These are phyloP conservation scores for Pezicula carpinea DNA, from an alignment of 2,329 filamentous ascomycete genomes.

Conservation along the genomic window DNA sequence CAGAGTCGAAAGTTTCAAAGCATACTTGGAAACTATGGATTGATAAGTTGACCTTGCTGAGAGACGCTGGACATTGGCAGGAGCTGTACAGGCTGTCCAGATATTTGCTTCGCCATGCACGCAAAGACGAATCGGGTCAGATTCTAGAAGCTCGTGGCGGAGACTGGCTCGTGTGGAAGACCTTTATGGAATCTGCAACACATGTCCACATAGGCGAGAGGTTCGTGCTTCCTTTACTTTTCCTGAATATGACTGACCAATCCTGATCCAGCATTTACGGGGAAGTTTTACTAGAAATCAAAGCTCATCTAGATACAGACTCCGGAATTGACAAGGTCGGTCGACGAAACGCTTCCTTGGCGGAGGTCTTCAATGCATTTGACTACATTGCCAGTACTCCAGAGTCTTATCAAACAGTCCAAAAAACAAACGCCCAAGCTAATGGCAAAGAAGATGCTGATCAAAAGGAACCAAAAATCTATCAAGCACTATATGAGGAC, in stretches of 20 bases:
- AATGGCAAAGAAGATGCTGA: background rate
- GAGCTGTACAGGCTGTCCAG: slow-evolving; percentile 22
- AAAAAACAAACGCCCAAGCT: background rate
- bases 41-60: slow-evolving; percentile 22
- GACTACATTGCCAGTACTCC: slow-evolving; percentile 7
- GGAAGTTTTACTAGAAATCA: slow-evolving; percentile 20
- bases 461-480: background rate
- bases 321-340: slow-evolving; percentile 29
- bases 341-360: slow-evolving; percentile 29
- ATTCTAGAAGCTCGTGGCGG: slow-evolving; percentile 23
- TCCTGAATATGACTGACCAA: background rate
- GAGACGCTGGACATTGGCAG: slow-evolving; percentile 21
- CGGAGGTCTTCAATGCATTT: slow-evolving; percentile 21
- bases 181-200: slow-evolving; percentile 22
- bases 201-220: slow-evolving; percentile 13
- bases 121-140: slow-evolving; percentile 21
- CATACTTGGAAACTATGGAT: slow-evolving; percentile 30
- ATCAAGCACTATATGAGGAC: no score
- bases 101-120: slow-evolving; percentile 22
- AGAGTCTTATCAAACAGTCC: background rate
- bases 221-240: slow-evolving; percentile 14
- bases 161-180: slow-evolving; percentile 30
- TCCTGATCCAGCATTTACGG: background rate
- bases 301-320: slow-evolving; percentile 24
- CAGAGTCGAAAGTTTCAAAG: slow-evolving; percentile 28